phyloP scores from a whole-genome alignment of 768 basidiomycete species.

The Mycena galericulata region DNA sequence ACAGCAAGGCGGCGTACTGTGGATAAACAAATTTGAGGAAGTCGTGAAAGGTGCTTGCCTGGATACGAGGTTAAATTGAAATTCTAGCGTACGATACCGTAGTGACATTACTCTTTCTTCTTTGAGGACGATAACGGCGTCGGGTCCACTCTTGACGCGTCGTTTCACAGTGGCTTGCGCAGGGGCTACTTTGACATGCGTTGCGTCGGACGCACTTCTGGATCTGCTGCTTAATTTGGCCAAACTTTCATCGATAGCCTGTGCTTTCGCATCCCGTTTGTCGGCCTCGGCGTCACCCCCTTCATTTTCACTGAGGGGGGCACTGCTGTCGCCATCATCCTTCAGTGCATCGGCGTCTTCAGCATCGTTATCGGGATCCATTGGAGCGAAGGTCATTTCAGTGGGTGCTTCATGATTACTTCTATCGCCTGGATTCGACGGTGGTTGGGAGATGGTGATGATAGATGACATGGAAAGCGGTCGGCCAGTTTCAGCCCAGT shows the following conservation, averaged over 20 bases:
- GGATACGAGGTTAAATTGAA: constrained; percentile 1
- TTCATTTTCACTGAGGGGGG: constrained; percentile 35
- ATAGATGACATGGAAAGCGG: constrained; percentile 85
- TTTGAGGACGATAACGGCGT: constrained; percentile 89
- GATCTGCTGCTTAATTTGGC: constrained; percentile 63
- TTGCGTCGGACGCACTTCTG: constrained; percentile 14
- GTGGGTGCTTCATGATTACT: constrained; percentile 55
- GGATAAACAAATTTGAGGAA: constrained; percentile 95
- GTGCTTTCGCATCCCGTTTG: constrained; percentile 45
- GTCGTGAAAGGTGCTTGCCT: constrained; percentile 92
- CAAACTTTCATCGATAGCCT: constrained; percentile 65
- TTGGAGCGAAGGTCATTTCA: constrained; percentile 71
- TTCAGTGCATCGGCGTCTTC: constrained; percentile 50
- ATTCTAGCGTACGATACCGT: background rate
- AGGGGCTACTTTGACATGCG: constrained; percentile 39
- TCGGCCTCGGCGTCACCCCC: constrained; percentile 24
- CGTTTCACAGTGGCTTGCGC: constrained; percentile 56
- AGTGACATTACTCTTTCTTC: constrained; percentile 78
- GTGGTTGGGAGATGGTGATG: constrained; percentile 86
- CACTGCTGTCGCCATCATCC: constrained; percentile 52
- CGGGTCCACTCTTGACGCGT: constrained; percentile 65
- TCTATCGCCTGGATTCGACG: constrained; percentile 65
- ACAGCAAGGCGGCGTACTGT: constrained; percentile 66
- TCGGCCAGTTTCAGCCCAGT: constrained; percentile 91
- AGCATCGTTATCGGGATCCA: constrained; percentile 61